phyloP scores from a whole-genome alignment of 2,329 filamentous ascomycete species.

The Pseudocercospora crystallina region DNA sequence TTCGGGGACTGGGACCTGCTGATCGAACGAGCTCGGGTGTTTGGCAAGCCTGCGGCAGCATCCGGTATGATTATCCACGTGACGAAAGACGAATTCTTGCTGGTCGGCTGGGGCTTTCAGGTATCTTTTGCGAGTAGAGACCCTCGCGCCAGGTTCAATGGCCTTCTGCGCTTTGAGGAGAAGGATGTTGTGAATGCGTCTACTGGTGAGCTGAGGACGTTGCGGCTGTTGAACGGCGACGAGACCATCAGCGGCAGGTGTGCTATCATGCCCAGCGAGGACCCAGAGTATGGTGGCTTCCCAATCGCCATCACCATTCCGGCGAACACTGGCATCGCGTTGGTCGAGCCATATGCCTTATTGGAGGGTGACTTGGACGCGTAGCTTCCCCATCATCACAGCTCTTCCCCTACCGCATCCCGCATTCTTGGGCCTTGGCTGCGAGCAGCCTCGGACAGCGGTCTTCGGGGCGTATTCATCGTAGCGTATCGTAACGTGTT shows the following conservation, averaged over 20 bases:
- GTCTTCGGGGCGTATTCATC: no score
- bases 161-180: slow-evolving; percentile 45
- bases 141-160: slow-evolving; percentile 41
- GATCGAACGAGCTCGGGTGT: slow-evolving; percentile 48
- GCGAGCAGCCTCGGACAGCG: no score
- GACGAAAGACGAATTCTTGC: slow-evolving; percentile 42
- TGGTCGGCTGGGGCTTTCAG: slow-evolving; percentile 50
- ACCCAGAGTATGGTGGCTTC: slow-evolving; percentile 58
- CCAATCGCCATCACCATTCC: slow-evolving; percentile 57
- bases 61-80: slow-evolving; percentile 47
- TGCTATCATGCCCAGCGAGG: slow-evolving; percentile 57
- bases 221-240: slow-evolving; percentile 45
- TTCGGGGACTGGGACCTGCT: slow-evolving; percentile 41
- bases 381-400: no score
- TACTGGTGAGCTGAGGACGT: slow-evolving; percentile 39
- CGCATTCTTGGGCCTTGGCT: no score
- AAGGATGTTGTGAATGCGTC: slow-evolving; percentile 42
- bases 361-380: no score
- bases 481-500: no score
- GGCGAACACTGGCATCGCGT: slow-evolving; percentile 50
- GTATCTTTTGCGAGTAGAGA: slow-evolving; percentile 35
- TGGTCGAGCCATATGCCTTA: slow-evolving; percentile 45
- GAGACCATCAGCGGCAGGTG: slow-evolving; percentile 51
- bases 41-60: slow-evolving; percentile 44
- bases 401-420: no score